Base-by-base conservation (phyloP, 2,329 filamentous ascomycete genomes). In the Tolypocladium capitatum region DNA sequence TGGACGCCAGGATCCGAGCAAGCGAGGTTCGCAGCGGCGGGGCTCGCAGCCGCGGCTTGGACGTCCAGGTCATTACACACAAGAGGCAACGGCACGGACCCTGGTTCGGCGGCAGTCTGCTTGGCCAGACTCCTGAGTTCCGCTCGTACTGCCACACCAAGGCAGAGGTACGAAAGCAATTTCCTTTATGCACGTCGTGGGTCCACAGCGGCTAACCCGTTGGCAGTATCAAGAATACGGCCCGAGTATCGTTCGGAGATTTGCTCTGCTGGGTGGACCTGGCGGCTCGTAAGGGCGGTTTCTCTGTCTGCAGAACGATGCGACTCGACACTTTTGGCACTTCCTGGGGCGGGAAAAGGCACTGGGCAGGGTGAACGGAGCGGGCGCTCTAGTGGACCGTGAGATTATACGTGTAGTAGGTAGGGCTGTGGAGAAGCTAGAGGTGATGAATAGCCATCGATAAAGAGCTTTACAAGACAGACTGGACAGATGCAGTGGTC, bases 101-200 rank as follows among this genome's bases (percentile, higher is more conserved):
- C 31, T 98, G 92, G 92, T 98, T 98, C 64, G 92, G 92, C 66
- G 92, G 92, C 58, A 95, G 88, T 70, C 75, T 98, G 69, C 74
- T 98, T 51, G 94, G 91, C 48, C 91, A 97, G 73, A 98, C 92
- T 7, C 91, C 94, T 5, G 94, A 98, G 68, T 98, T 98, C 76
- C 81, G 88, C 65, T 96, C 89, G 63, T 98, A 97, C 72, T 98
- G 92, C 73, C 94, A 98, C 69, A 98, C 86, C 49, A 92, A 92
- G 74, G 81, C 80, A 30, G 79, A 82, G 73, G 77, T 80, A 61
- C 57, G 73, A 59, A 24, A 9, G 24, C 43, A 3, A n/a, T 18
- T 24, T 5, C 1, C 3, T 8, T 5, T 16, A 13, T 3, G 5
- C 5, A 13, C 10, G 3, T 9, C 14, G 8, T 13, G 7, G 1